Base-by-base conservation (phyloP, 495 filamentous ascomycete species). In the Lepraria neglecta region DNA sequence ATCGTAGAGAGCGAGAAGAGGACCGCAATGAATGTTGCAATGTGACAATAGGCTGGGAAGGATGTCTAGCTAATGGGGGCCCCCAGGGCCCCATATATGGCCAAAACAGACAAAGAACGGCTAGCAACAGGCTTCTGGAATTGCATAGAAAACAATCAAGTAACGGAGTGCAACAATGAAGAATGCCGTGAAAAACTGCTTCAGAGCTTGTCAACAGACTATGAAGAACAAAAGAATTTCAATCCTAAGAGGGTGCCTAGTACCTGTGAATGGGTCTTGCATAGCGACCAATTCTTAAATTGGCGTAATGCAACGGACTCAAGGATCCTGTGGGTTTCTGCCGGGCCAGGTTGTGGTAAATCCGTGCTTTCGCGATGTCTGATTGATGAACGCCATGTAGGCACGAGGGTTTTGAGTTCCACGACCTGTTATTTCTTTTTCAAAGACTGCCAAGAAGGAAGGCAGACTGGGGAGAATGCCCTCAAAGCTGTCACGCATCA, bases 281-380 rank as follows among this genome's bases (percentile, higher is more conserved):
- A 70, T 15, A 71, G 75, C 62, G 1, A 56, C 46, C 66, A 69
- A 28, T 77, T 73, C 60, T 56, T 59, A 1, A 55, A 54, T 35
- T 76, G 73, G 73, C 62, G 53, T 59, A 31, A 63, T 24, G 33
- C 15, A 17, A 35, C 52, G 31, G 6, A 5, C 31, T n/a, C 52
- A 38, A 55, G 52, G 21, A 35, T 55, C 7, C 70, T 80, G 19
- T 77, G 69, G 75, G 62, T 79, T 12, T 73, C 75, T 24, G 77
- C 72, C 15, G 71, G 77, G 63, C 75, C 76, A 31, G 75, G 76
- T n/a, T 79, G 74, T 61, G 74, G 76, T 2, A 79, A 80, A 59
- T 75, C 76, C 50, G 76, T 79, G 6, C 64, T 78, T 11, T 59
- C 53, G 69, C 68, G n/a, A 59, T 77, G 4, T 63, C 73, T n/a